These are phyloP conservation scores for Clarireedia hainanense DNA, from an alignment of 2,329 filamentous ascomycete genomes.

Conservation along the genomic window DNA sequence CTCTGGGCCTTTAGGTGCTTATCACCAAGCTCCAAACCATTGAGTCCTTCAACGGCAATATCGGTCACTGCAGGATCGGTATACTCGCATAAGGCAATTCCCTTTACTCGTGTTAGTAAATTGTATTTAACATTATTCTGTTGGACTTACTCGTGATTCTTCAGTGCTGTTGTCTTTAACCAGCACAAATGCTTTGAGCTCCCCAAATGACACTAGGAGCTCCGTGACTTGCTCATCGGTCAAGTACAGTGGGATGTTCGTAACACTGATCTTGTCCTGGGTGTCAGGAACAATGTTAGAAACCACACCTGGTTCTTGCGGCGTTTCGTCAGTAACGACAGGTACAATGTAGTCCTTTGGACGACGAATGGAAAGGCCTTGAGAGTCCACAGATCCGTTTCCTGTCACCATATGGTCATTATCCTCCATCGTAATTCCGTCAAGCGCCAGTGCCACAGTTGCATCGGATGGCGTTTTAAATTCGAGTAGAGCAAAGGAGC, in stretches of 20 bases:
- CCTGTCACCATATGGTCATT: conserved; percentile 43
- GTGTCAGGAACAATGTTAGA: conserved; percentile 81
- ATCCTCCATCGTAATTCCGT: conserved; percentile 82
- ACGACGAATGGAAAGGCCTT: conserved; percentile 67
- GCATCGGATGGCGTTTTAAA: conserved; percentile 84
- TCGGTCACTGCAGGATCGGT: conserved; percentile 67
- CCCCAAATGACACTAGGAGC: conserved; percentile 82
- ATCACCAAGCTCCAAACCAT: conserved; percentile 89
- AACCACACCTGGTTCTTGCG: conserved; percentile 68
- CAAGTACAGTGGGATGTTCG: conserved; percentile 81
- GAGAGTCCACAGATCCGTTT: conserved; percentile 41
- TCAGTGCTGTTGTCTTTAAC: conserved; percentile 82
- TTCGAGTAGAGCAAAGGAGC: conserved; percentile 77
- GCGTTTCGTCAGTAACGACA: conserved; percentile 62
- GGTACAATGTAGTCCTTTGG: conserved; percentile 98
- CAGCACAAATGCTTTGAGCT: conserved; percentile 83
- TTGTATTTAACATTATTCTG: not conserved
- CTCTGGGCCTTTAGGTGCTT: conserved; percentile 77
- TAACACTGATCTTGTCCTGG: conserved; percentile 88
- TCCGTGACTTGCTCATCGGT: conserved; percentile 88
- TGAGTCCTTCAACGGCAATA: conserved; percentile 81
- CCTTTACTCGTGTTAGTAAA: conserved; percentile 44
- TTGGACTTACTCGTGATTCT: conserved; percentile 67
- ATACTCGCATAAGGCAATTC: conserved; percentile 96
- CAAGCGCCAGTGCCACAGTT: conserved; percentile 82